Evolutionary conservation across 495 filamentous ascomycete genomes (phyloP).

Genomic region (Sordaria brevicollis): DNA sequence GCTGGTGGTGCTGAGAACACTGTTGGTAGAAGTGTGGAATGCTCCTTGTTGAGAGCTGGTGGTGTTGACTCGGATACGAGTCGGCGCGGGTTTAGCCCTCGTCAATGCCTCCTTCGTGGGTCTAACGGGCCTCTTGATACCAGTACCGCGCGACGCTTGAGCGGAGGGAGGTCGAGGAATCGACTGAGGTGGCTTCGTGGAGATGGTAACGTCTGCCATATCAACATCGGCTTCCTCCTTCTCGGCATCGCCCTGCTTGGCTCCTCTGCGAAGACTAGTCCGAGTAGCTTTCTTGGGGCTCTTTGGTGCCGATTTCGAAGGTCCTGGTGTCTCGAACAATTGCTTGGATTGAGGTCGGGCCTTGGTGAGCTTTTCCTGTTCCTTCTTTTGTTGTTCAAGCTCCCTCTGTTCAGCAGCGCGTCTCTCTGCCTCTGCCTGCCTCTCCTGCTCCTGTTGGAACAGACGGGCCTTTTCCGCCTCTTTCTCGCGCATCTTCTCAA

Average conservation of each 20-base stretch:
- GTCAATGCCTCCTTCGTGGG: conserved; percentile 55
- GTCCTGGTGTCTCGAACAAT: conserved; percentile 15
- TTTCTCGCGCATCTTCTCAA: conserved; percentile 43
- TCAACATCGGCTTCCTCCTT: conserved; percentile 37
- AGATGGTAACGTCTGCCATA: conserved; percentile 39
- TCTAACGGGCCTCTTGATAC: conserved; percentile 53
- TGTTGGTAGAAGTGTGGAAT: conserved; percentile 48
- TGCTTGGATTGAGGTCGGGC: conserved; percentile 1
- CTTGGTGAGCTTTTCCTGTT: conserved; percentile 5
- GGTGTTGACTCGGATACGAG: conserved; percentile 69
- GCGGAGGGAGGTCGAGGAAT: conserved; percentile 38
- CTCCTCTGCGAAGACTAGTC: conserved; percentile 42
- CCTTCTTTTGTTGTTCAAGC: conserved; percentile 17
- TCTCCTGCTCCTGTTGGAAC: conserved; percentile 52
- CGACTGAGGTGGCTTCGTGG: conserved; percentile 43
- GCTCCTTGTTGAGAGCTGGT: conserved; percentile 50
- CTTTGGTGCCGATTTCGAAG: conserved; percentile 12
- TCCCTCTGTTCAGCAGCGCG: conserved; percentile 33
- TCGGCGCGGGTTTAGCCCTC: conserved; percentile 64
- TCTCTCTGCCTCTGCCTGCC: conserved; percentile 38
- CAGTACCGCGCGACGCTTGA: conserved; percentile 43
- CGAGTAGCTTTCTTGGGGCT: conserved; percentile 32
- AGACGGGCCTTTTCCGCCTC: conserved; percentile 53
- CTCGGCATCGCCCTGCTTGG: conserved; percentile 28
- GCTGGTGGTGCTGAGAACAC: conserved; percentile 44